Base-by-base conservation (phyloP, 768 basidiomycete genomes). In the Leccinum subtestaceum region DNA sequence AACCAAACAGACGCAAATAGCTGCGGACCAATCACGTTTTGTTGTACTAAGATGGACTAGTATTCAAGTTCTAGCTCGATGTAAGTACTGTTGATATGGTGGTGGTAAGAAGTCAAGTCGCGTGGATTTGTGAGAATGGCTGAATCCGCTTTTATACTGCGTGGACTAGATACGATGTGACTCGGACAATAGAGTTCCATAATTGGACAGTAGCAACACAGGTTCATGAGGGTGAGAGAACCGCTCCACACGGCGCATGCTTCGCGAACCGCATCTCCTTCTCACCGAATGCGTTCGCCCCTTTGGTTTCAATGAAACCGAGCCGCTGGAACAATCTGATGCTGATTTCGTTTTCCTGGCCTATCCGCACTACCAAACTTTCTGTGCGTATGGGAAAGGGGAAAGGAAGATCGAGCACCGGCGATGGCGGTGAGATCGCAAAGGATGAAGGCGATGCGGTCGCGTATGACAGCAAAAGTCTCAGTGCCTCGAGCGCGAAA, bases 281-380 rank as follows among this genome's bases (percentile, higher is more conserved):
- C 73, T 98, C 93, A 36, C 81, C 77, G 63, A 95, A 98, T 10
- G 91, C 87, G 52, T 85, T 81, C 15, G 88, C 85, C 11, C 76
- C 73, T 67, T 88, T 89, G 10, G 82, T 84, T 36, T 88, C 74
- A 17, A 67, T 69, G 66, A 97, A 97, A 0, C 91, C 93, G 1
- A 97, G 81, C 61, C 82, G 83, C 65, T 82, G 74, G 65, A 97
- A 97, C 9, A 97, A 76, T 7, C 70, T 69, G 27, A 93, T 85
- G 55, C 91, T 93, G 3, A 88, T 75, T 11, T 58, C 66, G 67
- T 98, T 97, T 7, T 78, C 76, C 56, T 83, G 81, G 8, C 84
- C 84, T 59, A 97, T 88, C 8, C 89, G 84, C 19, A 80, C 86
- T 2, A 95, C 80, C 52, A 96, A 79, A 11, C 74, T 71, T 7